phyloP scores from a whole-genome alignment of 441 rosid genomes.

The Corymbia calophylla region DNA sequence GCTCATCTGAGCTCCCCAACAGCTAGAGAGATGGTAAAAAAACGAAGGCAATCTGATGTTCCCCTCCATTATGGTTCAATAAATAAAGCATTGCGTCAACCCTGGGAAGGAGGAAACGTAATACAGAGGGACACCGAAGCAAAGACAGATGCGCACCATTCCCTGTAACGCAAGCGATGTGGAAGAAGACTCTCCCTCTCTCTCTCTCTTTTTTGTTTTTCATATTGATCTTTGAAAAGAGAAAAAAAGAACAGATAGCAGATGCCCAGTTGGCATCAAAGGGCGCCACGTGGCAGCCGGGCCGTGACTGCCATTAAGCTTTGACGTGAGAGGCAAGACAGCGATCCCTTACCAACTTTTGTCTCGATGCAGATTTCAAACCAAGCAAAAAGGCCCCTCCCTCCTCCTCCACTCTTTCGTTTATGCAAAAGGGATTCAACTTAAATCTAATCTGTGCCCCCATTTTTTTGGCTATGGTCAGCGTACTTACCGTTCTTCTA shows the following conservation, averaged over 20 bases:
- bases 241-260: neutral
- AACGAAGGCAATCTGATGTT: neutral
- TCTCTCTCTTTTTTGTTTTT: too few relatives aligned
- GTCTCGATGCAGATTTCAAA: neutral
- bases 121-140: neutral
- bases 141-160: neutral
- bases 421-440: too few relatives aligned
- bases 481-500: neutral
- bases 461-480: neutral
- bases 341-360: neutral
- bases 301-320: neutral
- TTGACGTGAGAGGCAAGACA: slow-evolving; percentile 6
- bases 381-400: neutral
- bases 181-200: neutral
- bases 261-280: neutral
- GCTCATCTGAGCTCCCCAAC: neutral
- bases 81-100: neutral
- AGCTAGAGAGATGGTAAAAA: neutral
- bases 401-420: too few relatives aligned
- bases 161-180: neutral
- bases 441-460: neutral
- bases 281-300: neutral
- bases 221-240: too few relatives aligned
- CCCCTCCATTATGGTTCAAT: neutral
- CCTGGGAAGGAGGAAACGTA: neutral